Evolutionary conservation across 148 eudicot species (phyloP).

Genomic region (Heliosperma pusillum): DNA sequence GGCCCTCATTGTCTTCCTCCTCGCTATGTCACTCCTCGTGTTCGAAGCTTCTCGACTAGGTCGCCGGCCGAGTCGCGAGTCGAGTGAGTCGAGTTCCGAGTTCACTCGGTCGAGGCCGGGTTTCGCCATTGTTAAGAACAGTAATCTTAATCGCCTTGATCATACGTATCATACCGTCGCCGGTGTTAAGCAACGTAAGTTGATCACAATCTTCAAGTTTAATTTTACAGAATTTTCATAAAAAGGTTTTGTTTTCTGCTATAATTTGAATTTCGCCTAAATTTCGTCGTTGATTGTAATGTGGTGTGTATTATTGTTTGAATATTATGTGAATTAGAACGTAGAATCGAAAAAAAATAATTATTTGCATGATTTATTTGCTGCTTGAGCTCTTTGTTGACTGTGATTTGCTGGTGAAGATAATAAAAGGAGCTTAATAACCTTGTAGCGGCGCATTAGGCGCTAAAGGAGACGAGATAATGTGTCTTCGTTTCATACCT

Average conservation of each 20-base stretch:
- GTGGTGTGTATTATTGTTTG: background rate
- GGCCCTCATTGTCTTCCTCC: constrained; percentile 52
- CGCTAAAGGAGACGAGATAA: background rate
- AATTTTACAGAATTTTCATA: background rate
- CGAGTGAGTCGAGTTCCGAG: background rate
- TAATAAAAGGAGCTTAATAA: background rate
- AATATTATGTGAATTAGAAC: background rate
- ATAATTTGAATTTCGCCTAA: too few species aligned
- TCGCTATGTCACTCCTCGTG: constrained; percentile 43
- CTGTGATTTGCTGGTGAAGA: background rate
- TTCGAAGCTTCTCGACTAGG: constrained; percentile 59
- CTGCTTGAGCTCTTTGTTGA: background rate
- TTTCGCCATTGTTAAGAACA: background rate
- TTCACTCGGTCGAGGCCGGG: background rate
- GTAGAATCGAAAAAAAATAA: background rate
- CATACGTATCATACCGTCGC: background rate
- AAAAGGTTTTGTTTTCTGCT: too few species aligned
- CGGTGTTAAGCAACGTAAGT: background rate
- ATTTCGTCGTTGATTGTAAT: too few species aligned
- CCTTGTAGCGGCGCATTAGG: background rate
- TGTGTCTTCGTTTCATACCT: background rate
- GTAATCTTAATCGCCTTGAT: background rate
- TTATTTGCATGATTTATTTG: background rate
- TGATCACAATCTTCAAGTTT: background rate
- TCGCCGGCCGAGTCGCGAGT: background rate